Evolutionary conservation across 2,329 filamentous ascomycete species (phyloP), one percentile per base, ranked within the genome.

Genomic region (Leptographium flavum): DNA sequence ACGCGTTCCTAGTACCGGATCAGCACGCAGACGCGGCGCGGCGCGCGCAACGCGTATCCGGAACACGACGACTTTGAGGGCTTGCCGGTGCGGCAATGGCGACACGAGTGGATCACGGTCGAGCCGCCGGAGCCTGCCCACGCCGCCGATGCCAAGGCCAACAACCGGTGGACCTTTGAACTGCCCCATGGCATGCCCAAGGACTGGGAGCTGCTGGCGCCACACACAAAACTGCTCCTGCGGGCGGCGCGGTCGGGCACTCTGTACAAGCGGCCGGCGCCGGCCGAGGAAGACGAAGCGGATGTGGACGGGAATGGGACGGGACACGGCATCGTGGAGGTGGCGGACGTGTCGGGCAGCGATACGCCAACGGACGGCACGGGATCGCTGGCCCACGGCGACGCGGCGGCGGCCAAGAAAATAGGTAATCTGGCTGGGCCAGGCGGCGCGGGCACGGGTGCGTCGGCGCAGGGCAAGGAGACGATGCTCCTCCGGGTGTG

Each of bases 1-100:
- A 27, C 28, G 14, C 13, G 21, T 8, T n/a, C 14, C 19, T 40
- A 51, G 53, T 54, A 52, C 32, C 42, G 53, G 19, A 50, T 48
- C 15, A 51, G 46, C 23, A 40, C 52, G 37, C 59, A 75, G 63
- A 77, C 74, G 44, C 66, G 74, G 58, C 71, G 74, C 51, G 72
- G 73, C 50, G 71, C 71, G 50, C 69, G 74, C 47, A 63, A 69
- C 51, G 71, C 67, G 43, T 76, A 73, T 51, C 66, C 70, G 33
- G 74, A 79, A 52, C 74, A 76, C 54, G 74, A 79, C 55, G 74
- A 77, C 50, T 77, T 78, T 46, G 74, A 79, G 62, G 73, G 87
- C 48, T 73, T 95, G 11, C 90, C 90, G 15, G 83, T 95, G 47
- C 82, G 87, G 57, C 87, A 94, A 73, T 96, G 87, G 83, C 79